phyloP scores from a whole-genome alignment of 140 eudicot species.

The Senecio squalidus region DNA sequence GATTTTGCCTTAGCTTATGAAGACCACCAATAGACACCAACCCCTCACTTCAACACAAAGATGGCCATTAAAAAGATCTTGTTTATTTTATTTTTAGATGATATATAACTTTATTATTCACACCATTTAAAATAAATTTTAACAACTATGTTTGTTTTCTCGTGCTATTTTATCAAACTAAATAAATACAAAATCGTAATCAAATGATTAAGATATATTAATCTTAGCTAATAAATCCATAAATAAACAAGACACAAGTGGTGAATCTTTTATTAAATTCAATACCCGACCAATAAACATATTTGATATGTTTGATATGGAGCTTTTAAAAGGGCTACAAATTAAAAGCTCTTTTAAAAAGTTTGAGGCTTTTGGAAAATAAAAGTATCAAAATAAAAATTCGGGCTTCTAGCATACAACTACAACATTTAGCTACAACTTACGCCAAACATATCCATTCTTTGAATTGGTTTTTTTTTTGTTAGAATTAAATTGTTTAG shows the following conservation, averaged over 20 bases:
- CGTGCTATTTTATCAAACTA: neutral
- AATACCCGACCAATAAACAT: neutral
- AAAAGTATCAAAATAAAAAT: too few species aligned
- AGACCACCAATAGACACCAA: constrained; percentile 7
- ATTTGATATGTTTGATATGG: too few species aligned
- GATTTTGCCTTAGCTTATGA: constrained; percentile 11
- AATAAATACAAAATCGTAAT: neutral
- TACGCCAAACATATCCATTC: too few species aligned
- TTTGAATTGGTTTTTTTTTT: neutral
- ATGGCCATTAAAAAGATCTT: constrained; percentile 6
- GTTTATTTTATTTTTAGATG: neutral
- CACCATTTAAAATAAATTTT: neutral
- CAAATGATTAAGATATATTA: neutral
- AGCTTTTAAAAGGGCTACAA: too few species aligned
- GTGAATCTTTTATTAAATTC: neutral
- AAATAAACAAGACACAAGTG: neutral
- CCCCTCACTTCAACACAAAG: constrained; percentile 1
- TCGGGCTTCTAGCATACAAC: too few species aligned
- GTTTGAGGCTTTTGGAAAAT: too few species aligned
- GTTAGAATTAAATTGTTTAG: too few species aligned
- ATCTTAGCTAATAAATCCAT: neutral
- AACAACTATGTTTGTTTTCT: neutral
- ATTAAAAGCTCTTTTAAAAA: too few species aligned
- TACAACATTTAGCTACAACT: too few species aligned
- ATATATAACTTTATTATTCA: neutral